Conservation (phyloP, 2,329 filamentous ascomycete species). For the Fusarium setosum region DNA sequence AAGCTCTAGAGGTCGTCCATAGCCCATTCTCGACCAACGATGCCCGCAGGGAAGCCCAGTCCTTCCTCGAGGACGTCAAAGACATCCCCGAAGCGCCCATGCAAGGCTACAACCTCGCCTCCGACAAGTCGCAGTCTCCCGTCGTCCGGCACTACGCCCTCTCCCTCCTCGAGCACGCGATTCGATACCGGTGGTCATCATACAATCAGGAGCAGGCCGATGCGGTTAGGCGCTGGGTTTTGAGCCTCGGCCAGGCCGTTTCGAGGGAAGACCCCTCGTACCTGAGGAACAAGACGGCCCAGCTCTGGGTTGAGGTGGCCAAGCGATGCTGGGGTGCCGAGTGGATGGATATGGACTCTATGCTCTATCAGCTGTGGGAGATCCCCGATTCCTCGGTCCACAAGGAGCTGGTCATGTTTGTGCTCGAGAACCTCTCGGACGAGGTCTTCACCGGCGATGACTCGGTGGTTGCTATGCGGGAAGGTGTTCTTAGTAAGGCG, state of each 20-base stretch:
- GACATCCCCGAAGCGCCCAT: constrained; percentile 81
- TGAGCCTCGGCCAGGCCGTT: constrained; percentile 80
- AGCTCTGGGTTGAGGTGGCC: constrained; percentile 94
- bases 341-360: constrained; percentile 94
- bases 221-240: constrained; percentile 79
- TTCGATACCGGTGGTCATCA: constrained; percentile 85
- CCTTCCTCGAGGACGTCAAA: constrained; percentile 89
- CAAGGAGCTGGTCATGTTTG: constrained; percentile 88
- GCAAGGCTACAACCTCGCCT: constrained; percentile 86
- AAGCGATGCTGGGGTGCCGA: constrained; percentile 93
- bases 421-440: constrained; percentile 92
- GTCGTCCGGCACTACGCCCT: constrained; percentile 94
- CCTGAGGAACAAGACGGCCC: constrained; percentile 91
- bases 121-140: constrained; percentile 78
- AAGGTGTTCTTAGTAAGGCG: constrained; percentile 85
- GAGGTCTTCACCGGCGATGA: constrained; percentile 95
- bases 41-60: constrained; percentile 82
- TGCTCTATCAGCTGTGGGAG: constrained; percentile 87
- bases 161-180: constrained; percentile 88
- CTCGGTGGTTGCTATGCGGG: constrained; percentile 83
- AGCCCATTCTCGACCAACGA: constrained; percentile 83
- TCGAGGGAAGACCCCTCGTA: constrained; percentile 81
- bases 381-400: constrained; percentile 68
- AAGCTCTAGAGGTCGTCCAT: constrained; percentile 90
- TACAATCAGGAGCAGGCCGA: constrained; percentile 76